Evolutionary conservation across 2,329 filamentous ascomycete species (phyloP).

Genomic region (Fusarium palustre): DNA sequence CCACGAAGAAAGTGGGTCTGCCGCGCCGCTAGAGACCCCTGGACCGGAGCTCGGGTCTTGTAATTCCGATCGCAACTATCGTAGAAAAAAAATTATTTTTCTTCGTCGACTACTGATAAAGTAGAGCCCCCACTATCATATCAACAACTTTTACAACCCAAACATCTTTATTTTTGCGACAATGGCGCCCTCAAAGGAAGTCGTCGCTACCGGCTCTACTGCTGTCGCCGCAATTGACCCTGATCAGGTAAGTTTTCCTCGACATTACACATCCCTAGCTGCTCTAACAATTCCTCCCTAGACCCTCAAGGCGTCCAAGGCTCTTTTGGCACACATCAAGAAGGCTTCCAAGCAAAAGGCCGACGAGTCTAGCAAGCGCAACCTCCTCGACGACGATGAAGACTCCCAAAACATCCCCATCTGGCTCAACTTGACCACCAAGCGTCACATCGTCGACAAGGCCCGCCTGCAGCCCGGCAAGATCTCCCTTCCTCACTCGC

Average conservation of each 20-base stretch:
- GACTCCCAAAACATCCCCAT: constrained; percentile 63
- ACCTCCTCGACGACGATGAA: constrained; percentile 63
- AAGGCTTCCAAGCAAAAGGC: constrained; percentile 63
- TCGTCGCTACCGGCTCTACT: constrained; percentile 50
- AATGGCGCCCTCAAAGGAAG: constrained; percentile 58
- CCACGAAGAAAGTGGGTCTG: constrained; percentile 26
- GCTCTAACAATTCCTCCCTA: constrained; percentile 46
- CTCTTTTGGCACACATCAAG: constrained; percentile 71
- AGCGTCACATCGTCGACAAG: constrained; percentile 76
- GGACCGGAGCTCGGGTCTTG: constrained; percentile 49
- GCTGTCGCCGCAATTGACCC: constrained; percentile 54
- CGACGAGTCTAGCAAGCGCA: constrained; percentile 63
- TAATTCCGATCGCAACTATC: constrained; percentile 51
- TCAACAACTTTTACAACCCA: constrained; percentile 44
- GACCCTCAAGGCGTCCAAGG: constrained; percentile 72
- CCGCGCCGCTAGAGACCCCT: constrained; percentile 4
- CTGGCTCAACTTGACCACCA: constrained; percentile 73
- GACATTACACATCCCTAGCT: neutral
- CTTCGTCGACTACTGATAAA: constrained; percentile 41
- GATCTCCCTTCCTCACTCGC: constrained; percentile 80
- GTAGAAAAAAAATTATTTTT: constrained; percentile 49
- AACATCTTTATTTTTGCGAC: constrained; percentile 42
- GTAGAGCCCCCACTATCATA: constrained; percentile 49
- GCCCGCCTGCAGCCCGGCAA: constrained; percentile 85
- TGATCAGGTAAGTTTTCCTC: constrained; percentile 53